Base-by-base conservation (phyloP, 2,329 filamentous ascomycete genomes). In the Trichoderma endophyticum region DNA sequence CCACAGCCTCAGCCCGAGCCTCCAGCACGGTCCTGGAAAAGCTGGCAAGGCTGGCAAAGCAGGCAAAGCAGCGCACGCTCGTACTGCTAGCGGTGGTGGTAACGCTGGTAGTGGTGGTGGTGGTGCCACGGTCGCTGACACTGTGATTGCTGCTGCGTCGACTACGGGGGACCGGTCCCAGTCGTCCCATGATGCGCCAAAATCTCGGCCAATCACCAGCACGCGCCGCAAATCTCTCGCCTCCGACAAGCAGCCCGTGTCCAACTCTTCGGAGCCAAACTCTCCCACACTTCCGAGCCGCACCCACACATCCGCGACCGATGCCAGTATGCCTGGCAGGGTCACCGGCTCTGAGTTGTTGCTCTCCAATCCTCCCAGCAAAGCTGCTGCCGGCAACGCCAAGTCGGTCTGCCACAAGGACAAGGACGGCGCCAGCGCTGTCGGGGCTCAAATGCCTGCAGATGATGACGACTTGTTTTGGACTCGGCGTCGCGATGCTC, bases 261-360 rank as follows among this genome's bases (percentile, higher is more conserved):
- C 79, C 80, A 80, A 78, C 78, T 76, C 80, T 73, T 82, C 80
- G 75, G 77, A 77, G 76, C 79, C 80, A 77, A 79, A 77, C 78
- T 82, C 80, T 76, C 78, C 77, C 76, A 75, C 77, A 73, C 75
- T 71, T 62, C 70, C 74, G 71, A 74, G 73, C 51, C 75, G 71
- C 75, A 74, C 75, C 75, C 73, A 75, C 74, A 75, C 74, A 74
- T 75, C 75, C 70, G 76, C 74, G 65, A 76, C 78, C 74, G 78
- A 80, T 75, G 78, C 77, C 78, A 80, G 77, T 76, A 84, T 84
- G 82, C 82, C 82, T 72, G 82, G 82, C 75, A 78, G 81, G 75
- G 75, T 83, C 75, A 74, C 79, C 72, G 75, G 79, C 70, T 75
- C 77, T 57, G 77, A 80, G 64, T 74, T 80, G 69, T 79, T 81